Conservation (phyloP, 164 flowering plant species). For the Vitis cinerea region DNA sequence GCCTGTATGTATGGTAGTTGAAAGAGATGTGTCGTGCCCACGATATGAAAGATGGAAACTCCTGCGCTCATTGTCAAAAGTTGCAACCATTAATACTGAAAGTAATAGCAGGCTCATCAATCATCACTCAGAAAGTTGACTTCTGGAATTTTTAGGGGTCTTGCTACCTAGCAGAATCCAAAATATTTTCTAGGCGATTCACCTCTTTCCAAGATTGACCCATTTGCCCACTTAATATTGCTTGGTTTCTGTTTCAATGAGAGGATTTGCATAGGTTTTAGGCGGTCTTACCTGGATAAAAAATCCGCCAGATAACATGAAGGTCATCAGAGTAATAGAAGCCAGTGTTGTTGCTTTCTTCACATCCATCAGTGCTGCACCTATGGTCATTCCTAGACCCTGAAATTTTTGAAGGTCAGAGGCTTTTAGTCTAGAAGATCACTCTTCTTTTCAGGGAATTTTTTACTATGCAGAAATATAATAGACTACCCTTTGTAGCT, state of each 20-base stretch:
- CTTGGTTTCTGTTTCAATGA: too few relatives aligned
- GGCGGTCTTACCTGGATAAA: slow-evolving; percentile 22
- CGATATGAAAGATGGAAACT: slow-evolving; percentile 35
- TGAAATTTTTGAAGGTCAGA: slow-evolving; percentile 4
- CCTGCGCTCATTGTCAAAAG: slow-evolving; percentile 19
- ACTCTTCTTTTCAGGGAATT: too few relatives aligned
- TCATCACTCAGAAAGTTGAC: too few relatives aligned
- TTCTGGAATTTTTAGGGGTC: too few relatives aligned
- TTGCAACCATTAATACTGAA: too few relatives aligned
- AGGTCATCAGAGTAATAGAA: slow-evolving; percentile 26
- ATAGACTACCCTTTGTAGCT: not conserved
- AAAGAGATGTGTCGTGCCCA: slow-evolving; percentile 39
- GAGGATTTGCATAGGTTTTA: too few relatives aligned
- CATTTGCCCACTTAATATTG: too few relatives aligned
- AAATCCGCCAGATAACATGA: slow-evolving; percentile 38
- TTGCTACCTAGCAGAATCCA: not conserved
- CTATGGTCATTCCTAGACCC: slow-evolving; percentile 39
- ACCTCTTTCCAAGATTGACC: too few relatives aligned
- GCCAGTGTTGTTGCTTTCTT: slow-evolving; percentile 38
- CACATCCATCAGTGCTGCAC: slow-evolving; percentile 35
- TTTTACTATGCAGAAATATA: not conserved
- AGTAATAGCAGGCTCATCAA: not conserved
- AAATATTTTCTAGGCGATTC: too few relatives aligned
- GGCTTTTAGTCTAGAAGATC: too few relatives aligned
- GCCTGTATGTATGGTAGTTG: slow-evolving; percentile 38